These are phyloP conservation scores for Rhynchosporium secalis DNA, from an alignment of 2,329 filamentous ascomycete genomes.

Conservation along the genomic window DNA sequence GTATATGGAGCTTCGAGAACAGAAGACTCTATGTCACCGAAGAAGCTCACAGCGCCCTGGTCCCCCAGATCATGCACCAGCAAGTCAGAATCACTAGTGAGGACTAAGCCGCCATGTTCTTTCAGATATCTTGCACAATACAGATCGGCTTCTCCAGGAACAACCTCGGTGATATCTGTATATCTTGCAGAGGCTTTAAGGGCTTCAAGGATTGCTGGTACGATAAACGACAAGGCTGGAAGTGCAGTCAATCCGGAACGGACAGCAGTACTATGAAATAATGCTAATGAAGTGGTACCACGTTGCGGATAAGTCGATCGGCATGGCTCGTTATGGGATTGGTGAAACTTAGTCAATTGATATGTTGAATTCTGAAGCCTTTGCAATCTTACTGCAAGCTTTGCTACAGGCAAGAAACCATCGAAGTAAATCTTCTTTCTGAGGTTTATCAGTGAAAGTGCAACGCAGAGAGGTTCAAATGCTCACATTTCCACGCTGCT, in stretches of 20 bases:
- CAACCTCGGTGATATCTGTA: slow-evolving; percentile 51
- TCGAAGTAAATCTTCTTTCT: slow-evolving; percentile 81
- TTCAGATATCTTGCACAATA: slow-evolving; percentile 71
- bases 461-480: background rate
- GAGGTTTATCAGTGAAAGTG: slow-evolving; percentile 23
- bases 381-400: slow-evolving; percentile 33
- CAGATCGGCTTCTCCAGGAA: slow-evolving; percentile 82
- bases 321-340: slow-evolving; percentile 25
- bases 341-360: slow-evolving; percentile 33
- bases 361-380: slow-evolving; percentile 33
- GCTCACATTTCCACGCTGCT: slow-evolving; percentile 62
- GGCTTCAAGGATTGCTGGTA: slow-evolving; percentile 74
- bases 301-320: slow-evolving; percentile 19
- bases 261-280: slow-evolving; percentile 31
- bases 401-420: slow-evolving; percentile 66
- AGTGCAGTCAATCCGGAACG: slow-evolving; percentile 37
- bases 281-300: slow-evolving; percentile 25
- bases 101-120: slow-evolving; percentile 54
- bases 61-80: slow-evolving; percentile 69
- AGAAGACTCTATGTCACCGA: slow-evolving; percentile 56
- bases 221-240: slow-evolving; percentile 64
- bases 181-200: slow-evolving; percentile 52
- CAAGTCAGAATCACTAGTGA: slow-evolving; percentile 88
- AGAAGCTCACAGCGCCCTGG: slow-evolving; percentile 63
- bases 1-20: slow-evolving; percentile 20